phyloP scores from a whole-genome alignment of 352 stramenopile genomes.

The Thraustochytrium sp. region DNA sequence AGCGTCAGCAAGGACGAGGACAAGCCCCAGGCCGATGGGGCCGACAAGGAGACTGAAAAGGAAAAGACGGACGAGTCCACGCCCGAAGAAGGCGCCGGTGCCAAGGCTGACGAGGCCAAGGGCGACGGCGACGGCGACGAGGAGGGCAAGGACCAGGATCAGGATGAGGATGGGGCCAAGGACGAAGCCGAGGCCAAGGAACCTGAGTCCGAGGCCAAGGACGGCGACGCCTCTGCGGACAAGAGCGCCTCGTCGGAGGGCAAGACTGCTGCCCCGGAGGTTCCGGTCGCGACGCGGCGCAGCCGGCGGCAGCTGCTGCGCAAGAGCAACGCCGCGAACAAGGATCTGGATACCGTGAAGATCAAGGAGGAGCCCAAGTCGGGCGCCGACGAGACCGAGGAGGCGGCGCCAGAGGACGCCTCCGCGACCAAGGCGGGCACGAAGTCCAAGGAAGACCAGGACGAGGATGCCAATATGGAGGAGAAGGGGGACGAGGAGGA shows the following conservation, averaged over 20 bases:
- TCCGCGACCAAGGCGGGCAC: neutral
- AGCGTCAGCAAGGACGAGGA: neutral
- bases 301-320: neutral
- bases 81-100: too few species aligned
- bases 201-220: neutral
- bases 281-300: neutral
- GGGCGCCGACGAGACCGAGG: neutral
- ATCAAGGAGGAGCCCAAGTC: too few species aligned
- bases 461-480: neutral
- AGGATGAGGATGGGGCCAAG: too few species aligned
- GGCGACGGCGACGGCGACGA: too few species aligned
- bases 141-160: too few species aligned
- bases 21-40: neutral
- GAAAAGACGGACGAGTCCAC: neutral
- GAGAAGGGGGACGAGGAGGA: neutral
- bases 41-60: neutral
- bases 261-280: too few species aligned
- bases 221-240: too few species aligned
- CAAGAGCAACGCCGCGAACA: constrained; percentile 17
- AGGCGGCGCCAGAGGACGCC: neutral
- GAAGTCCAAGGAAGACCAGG: neutral
- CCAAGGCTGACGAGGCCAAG: too few species aligned
- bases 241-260: too few species aligned
- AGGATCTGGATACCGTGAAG: too few species aligned
- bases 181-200: too few species aligned